phyloP scores from a whole-genome alignment of 2,329 filamentous ascomycete species.

The Cadophora gregata region DNA sequence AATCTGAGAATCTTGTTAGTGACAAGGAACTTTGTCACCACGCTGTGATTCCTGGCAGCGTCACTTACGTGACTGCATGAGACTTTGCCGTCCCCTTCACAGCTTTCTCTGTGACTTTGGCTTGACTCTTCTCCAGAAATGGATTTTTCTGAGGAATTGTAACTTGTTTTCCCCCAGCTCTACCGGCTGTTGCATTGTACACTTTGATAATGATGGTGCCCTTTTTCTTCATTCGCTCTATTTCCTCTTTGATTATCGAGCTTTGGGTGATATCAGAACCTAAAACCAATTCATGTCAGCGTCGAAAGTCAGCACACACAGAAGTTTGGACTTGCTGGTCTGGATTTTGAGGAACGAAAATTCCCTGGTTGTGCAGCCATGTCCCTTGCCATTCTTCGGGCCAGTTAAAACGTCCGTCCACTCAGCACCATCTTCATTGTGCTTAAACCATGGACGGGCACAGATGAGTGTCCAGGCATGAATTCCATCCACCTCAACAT shows the following conservation, averaged over 20 bases:
- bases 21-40: too few relatives aligned
- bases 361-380: slow-evolving; percentile 8
- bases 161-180: slow-evolving; percentile 7
- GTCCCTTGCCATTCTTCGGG: slow-evolving; percentile 22
- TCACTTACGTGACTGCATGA: slow-evolving; percentile 32
- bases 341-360: slow-evolving; percentile 32
- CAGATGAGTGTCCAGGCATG: slow-evolving; percentile 14
- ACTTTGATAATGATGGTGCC: slow-evolving; percentile 30
- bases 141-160: background rate
- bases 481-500: slow-evolving; percentile 21
- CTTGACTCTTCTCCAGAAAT: slow-evolving; percentile 1
- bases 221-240: slow-evolving; percentile 17
- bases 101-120: slow-evolving; percentile 30
- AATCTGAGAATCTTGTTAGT: background rate
- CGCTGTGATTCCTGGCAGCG: too few relatives aligned
- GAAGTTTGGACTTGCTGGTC: slow-evolving; percentile 26
- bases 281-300: background rate
- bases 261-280: background rate
- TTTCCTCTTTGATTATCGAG: background rate
- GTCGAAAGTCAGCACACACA: background rate
- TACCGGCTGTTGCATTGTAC: slow-evolving; percentile 24
- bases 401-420: slow-evolving; percentile 27
- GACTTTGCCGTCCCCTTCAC: slow-evolving; percentile 32
- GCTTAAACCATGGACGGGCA: slow-evolving; percentile 19
- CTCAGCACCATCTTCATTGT: background rate